These are phyloP conservation scores for Candolleomyces eurysporus DNA, from an alignment of 768 basidiomycete genomes.

Conservation along the genomic window DNA sequence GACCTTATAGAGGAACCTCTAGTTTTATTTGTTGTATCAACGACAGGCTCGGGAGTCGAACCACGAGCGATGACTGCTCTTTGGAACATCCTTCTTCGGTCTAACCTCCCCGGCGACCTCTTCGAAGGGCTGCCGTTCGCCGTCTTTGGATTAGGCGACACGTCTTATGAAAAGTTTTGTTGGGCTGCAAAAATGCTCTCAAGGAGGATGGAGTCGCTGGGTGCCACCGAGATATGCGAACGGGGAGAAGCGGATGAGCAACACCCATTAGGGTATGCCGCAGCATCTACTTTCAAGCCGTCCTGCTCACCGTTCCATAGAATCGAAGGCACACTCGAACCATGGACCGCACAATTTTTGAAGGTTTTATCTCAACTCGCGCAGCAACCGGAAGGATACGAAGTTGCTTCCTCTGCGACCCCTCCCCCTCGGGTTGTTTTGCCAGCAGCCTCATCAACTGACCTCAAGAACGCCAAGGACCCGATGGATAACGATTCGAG, in stretches of 20 bases:
- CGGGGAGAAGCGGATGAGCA: slow-evolving; percentile 88
- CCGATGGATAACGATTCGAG: slow-evolving; percentile 29
- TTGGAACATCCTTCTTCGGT: slow-evolving; percentile 76
- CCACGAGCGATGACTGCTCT: slow-evolving; percentile 77
- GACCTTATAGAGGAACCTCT: slow-evolving; percentile 65
- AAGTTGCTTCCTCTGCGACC: slow-evolving; percentile 25
- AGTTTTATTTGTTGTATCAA: slow-evolving; percentile 78
- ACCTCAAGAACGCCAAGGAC: slow-evolving; percentile 16
- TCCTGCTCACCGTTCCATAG: slow-evolving; percentile 31
- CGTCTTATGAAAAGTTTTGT: slow-evolving; percentile 85
- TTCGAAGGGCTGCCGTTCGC: slow-evolving; percentile 79
- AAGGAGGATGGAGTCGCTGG: slow-evolving; percentile 62
- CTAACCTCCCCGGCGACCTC: slow-evolving; percentile 71
- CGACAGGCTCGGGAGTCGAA: slow-evolving; percentile 80
- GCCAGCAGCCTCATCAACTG: slow-evolving; percentile 11
- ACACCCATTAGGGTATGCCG: slow-evolving; percentile 67
- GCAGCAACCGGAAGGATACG: slow-evolving; percentile 44
- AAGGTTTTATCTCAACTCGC: slow-evolving; percentile 44
- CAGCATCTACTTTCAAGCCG: background rate
- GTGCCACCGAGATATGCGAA: slow-evolving; percentile 62
- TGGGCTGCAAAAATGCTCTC: slow-evolving; percentile 87
- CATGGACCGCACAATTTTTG: slow-evolving; percentile 61
- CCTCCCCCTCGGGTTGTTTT: slow-evolving; percentile 43
- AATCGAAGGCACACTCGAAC: slow-evolving; percentile 67
- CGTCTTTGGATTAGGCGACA: slow-evolving; percentile 85